Base-by-base conservation (phyloP, 2,329 filamentous ascomycete genomes). In the Verticillium isaacii region DNA sequence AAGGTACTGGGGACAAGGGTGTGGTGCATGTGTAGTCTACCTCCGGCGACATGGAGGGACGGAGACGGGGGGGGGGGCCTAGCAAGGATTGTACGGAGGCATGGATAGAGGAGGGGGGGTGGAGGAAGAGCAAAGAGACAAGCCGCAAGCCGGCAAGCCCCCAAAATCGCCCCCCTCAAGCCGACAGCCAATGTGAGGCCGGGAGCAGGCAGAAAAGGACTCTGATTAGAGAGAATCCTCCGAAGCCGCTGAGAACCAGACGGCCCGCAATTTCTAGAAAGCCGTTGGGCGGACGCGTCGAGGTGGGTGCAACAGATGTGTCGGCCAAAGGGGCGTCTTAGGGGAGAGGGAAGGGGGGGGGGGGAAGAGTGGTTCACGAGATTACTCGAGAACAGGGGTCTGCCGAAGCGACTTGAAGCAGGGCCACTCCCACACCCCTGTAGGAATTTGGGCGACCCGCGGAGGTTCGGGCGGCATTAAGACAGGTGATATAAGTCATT, bases 141-240 rank as follows among this genome's bases (percentile, higher is more conserved):
- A 58, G 57, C 61, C 61, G 64, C 32, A 60, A 60, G 62, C 64
- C 64, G 59, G 64, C 41, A 62, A 65, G 58, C 52, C 63, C 61
- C 59, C 63, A 58, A 50, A 25, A 23, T 25, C 41, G 5, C 58
- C 58, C 63, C 45, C 60, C 56, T 32, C 39, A 56, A 34, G 34
- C 12, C 19, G 17, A 50, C 29, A 55, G 57, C 69, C 72, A 74
- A 72, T 74, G 70, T 69, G 68, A 66, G 72, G 72, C 69, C 70
- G 71, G 68, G 56, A 59, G 56, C 32, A 23, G 17, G 62, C 56
- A 56, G 37, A 60, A 73, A 70, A 74, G 72, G 70, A 68, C 69
- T 71, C 71, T 76, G 74, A 78, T 77, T 75, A 75, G 74, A 74
- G 73, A 76, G 74, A 80, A 80, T 77, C 74, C 75, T 80, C 77